phyloP scores from a whole-genome alignment of 768 basidiomycete species.

The Postia placenta region DNA sequence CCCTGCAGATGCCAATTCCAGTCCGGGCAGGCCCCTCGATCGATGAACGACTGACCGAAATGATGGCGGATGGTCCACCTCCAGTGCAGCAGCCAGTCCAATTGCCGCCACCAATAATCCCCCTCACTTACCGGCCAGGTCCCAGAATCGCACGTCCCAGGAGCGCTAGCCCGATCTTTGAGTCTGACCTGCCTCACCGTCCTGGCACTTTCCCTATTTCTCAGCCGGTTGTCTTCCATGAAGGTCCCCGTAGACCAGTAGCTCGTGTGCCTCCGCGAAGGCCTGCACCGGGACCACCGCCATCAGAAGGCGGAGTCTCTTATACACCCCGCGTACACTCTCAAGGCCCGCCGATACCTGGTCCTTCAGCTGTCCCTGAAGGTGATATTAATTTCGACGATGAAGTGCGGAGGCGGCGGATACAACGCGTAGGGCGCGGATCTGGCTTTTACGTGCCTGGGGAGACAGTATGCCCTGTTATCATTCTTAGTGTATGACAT shows the following conservation, averaged over 20 bases:
- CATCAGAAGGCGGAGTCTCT: conserved; percentile 6
- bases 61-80: conserved; percentile 43
- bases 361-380: not conserved
- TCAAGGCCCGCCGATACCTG: not conserved
- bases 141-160: conserved; percentile 31
- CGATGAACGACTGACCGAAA: conserved; percentile 53
- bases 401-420: not conserved
- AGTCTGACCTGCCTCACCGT: conserved; percentile 25
- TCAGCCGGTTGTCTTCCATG: conserved; percentile 9
- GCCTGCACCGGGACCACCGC: conserved; percentile 1
- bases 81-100: conserved; percentile 35
- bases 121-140: conserved; percentile 49
- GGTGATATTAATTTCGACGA: conserved; percentile 2
- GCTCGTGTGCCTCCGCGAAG: conserved; percentile 7
- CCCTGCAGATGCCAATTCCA: conserved; percentile 41
- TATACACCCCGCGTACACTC: conserved; percentile 1
- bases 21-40: conserved; percentile 43
- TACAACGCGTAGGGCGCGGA: not conserved
- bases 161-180: conserved; percentile 34
- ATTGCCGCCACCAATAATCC: conserved; percentile 46
- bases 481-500: too few relatives aligned
- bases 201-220: conserved; percentile 17
- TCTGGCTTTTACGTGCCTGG: not conserved
- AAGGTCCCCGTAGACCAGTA: conserved; percentile 1
- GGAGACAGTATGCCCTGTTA: too few relatives aligned